Conservation (phyloP, 2,329 filamentous ascomycete species). For the Hypoxylon sp. region DNA sequence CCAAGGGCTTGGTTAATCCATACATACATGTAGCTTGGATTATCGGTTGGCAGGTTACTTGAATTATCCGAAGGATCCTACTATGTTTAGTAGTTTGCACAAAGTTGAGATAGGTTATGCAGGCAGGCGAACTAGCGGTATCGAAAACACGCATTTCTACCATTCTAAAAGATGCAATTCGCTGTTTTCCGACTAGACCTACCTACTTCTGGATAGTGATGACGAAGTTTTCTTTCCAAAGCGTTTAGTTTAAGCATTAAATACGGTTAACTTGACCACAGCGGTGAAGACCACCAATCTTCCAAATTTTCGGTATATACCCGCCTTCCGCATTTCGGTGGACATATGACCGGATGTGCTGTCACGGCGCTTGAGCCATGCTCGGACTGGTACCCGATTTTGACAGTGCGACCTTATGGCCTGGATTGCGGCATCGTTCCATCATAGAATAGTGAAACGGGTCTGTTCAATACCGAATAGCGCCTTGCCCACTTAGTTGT, state of each 20-base stretch:
- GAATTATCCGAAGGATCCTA: conserved; percentile 13
- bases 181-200: conserved; percentile 39
- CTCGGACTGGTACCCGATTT: conserved; percentile 9
- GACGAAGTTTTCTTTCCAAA: conserved; percentile 21
- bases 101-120: conserved; percentile 25
- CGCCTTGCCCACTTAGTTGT: conserved; percentile 17
- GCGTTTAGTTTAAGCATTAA: conserved; percentile 1
- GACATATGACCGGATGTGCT: conserved; percentile 24
- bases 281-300: conserved; percentile 33
- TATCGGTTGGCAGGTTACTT: neutral
- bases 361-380: conserved; percentile 10
- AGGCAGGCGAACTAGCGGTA: conserved; percentile 32
- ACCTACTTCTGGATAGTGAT: conserved; percentile 19
- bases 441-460: conserved; percentile 30
- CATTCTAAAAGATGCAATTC: conserved; percentile 40
- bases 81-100: conserved; percentile 2
- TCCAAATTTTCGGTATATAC: conserved; percentile 10
- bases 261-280: conserved; percentile 17
- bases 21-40: neutral
- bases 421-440: conserved; percentile 26
- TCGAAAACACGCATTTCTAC: conserved; percentile 45
- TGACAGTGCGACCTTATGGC: conserved; percentile 15
- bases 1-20: neutral
- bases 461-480: conserved; percentile 29
- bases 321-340: conserved; percentile 22